These are phyloP conservation scores for Fusarium neocosmosporiellum DNA, from an alignment of 2,329 filamentous ascomycete species.

Conservation along the genomic window DNA sequence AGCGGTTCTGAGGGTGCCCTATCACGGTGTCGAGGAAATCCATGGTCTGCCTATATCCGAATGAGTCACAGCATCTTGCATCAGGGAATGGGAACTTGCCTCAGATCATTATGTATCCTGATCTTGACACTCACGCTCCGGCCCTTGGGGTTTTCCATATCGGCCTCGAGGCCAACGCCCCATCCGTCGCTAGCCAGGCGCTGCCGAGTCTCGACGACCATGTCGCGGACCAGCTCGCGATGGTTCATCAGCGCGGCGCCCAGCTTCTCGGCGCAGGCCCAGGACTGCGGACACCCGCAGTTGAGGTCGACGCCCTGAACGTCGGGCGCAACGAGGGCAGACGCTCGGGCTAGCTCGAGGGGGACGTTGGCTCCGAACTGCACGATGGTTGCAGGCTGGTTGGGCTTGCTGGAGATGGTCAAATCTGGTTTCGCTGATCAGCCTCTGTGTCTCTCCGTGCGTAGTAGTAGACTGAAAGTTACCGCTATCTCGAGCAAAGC, in stretches of 20 bases:
- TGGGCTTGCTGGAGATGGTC: slow-evolving; percentile 64
- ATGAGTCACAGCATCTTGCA: not conserved
- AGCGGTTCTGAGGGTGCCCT: slow-evolving; percentile 60
- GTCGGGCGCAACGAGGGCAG: slow-evolving; percentile 69
- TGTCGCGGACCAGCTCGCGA: slow-evolving; percentile 72
- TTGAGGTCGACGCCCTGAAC: slow-evolving; percentile 76
- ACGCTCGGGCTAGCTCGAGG: slow-evolving; percentile 70
- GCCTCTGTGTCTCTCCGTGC: not conserved
- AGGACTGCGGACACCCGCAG: slow-evolving; percentile 79
- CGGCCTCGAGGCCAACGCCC: slow-evolving; percentile 57
- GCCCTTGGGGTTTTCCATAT: slow-evolving; percentile 57
- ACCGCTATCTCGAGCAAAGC: slow-evolving; percentile 70
- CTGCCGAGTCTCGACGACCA: slow-evolving; percentile 68
- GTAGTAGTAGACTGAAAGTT: slow-evolving; percentile 7
- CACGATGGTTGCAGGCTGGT: slow-evolving; percentile 70
- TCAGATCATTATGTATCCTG: slow-evolving; percentile 72
- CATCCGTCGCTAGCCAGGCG: slow-evolving; percentile 65
- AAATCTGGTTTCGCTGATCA: slow-evolving; percentile 58
- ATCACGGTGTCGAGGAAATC: slow-evolving; percentile 73
- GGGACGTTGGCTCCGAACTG: slow-evolving; percentile 75
- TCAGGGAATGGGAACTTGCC: slow-evolving; percentile 46
- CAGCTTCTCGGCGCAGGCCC: slow-evolving; percentile 75
- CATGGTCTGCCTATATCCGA: slow-evolving; percentile 59
- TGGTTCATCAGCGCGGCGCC: slow-evolving; percentile 77
- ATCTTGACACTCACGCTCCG: slow-evolving; percentile 78